These are phyloP conservation scores for Leishmania tropica DNA, from an alignment of 208 protist genomes.

Conservation along the genomic window DNA sequence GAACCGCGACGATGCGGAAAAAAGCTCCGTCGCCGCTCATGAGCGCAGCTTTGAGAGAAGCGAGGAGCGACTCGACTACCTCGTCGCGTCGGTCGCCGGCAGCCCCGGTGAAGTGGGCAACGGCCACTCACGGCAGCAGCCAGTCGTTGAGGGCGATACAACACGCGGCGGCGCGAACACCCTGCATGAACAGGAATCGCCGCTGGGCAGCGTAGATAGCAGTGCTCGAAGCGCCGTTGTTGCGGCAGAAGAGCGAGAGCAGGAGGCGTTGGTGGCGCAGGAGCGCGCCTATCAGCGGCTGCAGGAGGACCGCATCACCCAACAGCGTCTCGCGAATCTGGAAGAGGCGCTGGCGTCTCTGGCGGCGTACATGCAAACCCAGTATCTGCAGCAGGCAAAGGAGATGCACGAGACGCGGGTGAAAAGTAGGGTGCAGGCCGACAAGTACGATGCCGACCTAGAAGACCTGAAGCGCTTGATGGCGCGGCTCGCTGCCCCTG, in stretches of 20 bases:
- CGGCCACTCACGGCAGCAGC: background rate
- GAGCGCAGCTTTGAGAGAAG: constrained; percentile 46
- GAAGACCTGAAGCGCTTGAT: constrained; percentile 39
- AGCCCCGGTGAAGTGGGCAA: background rate
- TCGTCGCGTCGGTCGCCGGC: constrained; percentile 3
- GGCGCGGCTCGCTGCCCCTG: constrained; percentile 4
- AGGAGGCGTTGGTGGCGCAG: constrained; percentile 17
- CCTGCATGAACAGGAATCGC: background rate
- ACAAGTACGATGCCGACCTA: constrained; percentile 40
- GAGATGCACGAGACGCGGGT: constrained; percentile 34
- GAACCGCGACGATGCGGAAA: background rate
- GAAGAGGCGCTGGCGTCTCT: constrained; percentile 60
- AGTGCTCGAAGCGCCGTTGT: background rate
- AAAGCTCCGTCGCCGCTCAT: background rate
- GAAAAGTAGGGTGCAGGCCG: constrained; percentile 31
- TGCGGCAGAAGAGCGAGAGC: constrained; percentile 22
- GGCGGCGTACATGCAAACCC: constrained; percentile 38
- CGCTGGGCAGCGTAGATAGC: background rate
- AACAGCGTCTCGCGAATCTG: constrained; percentile 54
- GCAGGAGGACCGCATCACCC: constrained; percentile 21
- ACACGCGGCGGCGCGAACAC: background rate
- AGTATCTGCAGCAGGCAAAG: constrained; percentile 30
- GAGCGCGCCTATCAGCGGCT: constrained; percentile 25
- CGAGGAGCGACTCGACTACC: constrained; percentile 38
- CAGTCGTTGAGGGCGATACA: background rate